Base-by-base conservation (phyloP, 768 basidiomycete species). In the Podaxis carcinomalis region DNA sequence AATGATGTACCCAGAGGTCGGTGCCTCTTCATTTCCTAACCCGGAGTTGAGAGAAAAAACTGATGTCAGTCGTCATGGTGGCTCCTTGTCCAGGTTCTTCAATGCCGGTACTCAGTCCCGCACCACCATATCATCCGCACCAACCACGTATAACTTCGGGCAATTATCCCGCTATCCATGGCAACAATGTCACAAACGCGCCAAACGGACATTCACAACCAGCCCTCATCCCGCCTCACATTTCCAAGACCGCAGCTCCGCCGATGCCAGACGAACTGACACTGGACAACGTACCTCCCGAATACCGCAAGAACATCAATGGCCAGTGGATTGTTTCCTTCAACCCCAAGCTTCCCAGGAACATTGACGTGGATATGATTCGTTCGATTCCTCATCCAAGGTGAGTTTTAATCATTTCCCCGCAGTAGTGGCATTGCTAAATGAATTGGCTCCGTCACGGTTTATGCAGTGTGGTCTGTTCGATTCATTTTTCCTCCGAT, bases 401-500 rank as follows among this genome's bases (percentile, higher is more conserved):
- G 92, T 93, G 69, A 57, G 77, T 37, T 56, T 55, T 25, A 27
- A 50, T 62, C 23, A 3, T 25, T 51, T 40, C 42, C 42, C 6
- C 0, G 19, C 10, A 23, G 21, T 9, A 13, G 9, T 5, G 13
- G 25, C 23, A 10, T 19, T 49, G 11, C 10, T 23, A 49, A 23
- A 23, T 49, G 47, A 11, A 4, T 19, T 21, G 21, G 25, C 11
- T 49, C 10, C 23, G 16, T 35, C 37, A 5, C 32, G 32, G 7
- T 19, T 19, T 47, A 21, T 49, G 23, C 57, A 82, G 82, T 66
- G 80, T 82, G 7, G 82, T 83, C 2, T 98, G 96, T 72, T 98
- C 95, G 70, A 95, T 98, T 6, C 85, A 90, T 58, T 97, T 98
- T 74, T 96, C 94, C 13, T 86, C 89, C 21, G 95, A 98, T 69